Conservation (phyloP, 805 yeast genomes). For the Kazachstania taianensis region DNA sequence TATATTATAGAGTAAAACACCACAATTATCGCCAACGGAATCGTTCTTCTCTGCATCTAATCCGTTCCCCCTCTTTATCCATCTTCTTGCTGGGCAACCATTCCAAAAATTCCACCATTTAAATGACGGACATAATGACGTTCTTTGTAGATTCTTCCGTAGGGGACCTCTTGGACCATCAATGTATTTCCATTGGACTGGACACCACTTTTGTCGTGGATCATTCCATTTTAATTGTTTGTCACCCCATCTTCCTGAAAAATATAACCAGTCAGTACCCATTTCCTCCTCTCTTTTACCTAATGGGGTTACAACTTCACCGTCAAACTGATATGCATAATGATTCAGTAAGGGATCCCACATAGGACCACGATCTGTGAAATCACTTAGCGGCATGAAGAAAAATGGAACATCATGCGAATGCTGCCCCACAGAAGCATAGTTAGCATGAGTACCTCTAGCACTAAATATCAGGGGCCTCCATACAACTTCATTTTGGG, state of each 20-base stretch:
- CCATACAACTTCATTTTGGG: conserved; percentile 47
- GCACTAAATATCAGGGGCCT: conserved; percentile 83
- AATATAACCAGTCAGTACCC: conserved; percentile 69
- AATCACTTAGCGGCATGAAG: conserved; percentile 80
- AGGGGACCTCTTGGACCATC: conserved; percentile 93
- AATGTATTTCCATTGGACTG: conserved; percentile 82
- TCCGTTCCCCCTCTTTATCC: conserved; percentile 76
- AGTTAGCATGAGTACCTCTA: conserved; percentile 95
- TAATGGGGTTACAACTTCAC: conserved; percentile 35
- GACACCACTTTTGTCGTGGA: conserved; percentile 75
- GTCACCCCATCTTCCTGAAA: conserved; percentile 87
- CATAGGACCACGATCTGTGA: conserved; percentile 87
- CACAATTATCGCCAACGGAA: conserved; percentile 54
- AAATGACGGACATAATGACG: conserved; percentile 66
- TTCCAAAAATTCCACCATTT: conserved; percentile 91
- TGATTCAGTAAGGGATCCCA: conserved; percentile 89
- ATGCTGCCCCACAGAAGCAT: conserved; percentile 92
- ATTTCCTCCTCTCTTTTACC: conserved; percentile 20
- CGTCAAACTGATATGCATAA: conserved; percentile 65
- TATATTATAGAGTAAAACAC: conserved; percentile 45
- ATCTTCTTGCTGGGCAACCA: conserved; percentile 69
- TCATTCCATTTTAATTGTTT: conserved; percentile 53
- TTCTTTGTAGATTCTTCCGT: conserved; percentile 59
- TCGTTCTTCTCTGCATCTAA: conserved; percentile 66
- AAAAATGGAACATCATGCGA: conserved; percentile 79